A percentile compares a stretch with the other conserved stretches of the same genome.
These are phyloP conservation scores for Meyerozyma athensensis DNA, from an alignment of 1,139 yeast species.

Conservation along the genomic window DNA sequence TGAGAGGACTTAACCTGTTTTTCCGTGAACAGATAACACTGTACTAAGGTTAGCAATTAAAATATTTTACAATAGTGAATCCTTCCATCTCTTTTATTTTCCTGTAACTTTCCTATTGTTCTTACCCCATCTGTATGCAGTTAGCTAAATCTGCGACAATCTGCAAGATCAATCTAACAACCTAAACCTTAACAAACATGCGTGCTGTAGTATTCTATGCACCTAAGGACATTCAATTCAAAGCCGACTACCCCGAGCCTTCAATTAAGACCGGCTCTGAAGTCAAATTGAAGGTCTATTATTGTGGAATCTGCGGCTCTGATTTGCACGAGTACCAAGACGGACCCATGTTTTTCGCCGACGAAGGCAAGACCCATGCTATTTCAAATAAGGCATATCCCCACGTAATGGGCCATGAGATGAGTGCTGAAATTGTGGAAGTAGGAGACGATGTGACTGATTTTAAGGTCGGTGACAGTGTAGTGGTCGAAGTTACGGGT, in stretches of 20 bases:
- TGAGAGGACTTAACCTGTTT: no score
- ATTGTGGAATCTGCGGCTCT: conserved; percentile 35
- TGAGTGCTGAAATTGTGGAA: conserved; percentile 41
- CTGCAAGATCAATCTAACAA: no score
- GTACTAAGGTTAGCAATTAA: no score
- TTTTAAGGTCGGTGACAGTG: conserved; percentile 5
- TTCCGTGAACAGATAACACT: no score
- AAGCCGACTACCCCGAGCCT: neutral
- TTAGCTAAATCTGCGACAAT: no score
- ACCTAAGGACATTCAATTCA: neutral
- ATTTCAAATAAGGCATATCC: conserved; percentile 15
- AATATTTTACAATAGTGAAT: no score
- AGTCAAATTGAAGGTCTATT: conserved; percentile 1
- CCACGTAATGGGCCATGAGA: conserved; percentile 51
- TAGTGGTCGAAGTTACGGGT: conserved; percentile 5
- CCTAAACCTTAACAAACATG: neutral
- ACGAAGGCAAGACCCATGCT: conserved; percentile 17
- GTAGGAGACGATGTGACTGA: conserved; percentile 15
- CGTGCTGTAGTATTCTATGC: neutral
- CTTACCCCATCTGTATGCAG: no score
- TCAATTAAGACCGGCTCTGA: neutral
- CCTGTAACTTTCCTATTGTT: no score
- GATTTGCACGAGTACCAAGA: conserved; percentile 45
- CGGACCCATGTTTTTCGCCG: conserved; percentile 16
- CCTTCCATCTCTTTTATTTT: no score